phyloP scores from a whole-genome alignment of 805 yeast species.

The Metschnikowia santaceciliae region DNA sequence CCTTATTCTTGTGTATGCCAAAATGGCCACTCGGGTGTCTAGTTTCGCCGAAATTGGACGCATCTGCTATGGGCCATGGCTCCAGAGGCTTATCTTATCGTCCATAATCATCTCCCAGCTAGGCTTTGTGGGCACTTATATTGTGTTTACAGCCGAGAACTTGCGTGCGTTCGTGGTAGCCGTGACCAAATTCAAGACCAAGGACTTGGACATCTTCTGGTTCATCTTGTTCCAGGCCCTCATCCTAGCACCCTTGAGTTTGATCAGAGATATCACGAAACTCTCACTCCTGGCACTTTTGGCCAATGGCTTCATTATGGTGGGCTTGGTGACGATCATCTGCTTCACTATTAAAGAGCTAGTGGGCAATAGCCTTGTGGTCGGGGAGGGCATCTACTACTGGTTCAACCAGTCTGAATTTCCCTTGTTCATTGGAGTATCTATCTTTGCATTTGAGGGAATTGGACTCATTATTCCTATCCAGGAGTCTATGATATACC shows the following conservation, averaged over 20 bases:
- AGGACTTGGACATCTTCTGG: slow-evolving; percentile 35
- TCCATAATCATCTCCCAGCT: slow-evolving; percentile 70
- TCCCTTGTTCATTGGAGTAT: slow-evolving; percentile 76
- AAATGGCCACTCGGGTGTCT: slow-evolving; percentile 55
- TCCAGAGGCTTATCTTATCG: slow-evolving; percentile 58
- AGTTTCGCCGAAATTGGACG: slow-evolving; percentile 79
- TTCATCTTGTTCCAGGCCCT: slow-evolving; percentile 54
- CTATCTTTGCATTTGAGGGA: slow-evolving; percentile 86
- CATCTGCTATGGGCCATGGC: slow-evolving; percentile 58
- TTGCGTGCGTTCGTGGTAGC: slow-evolving; percentile 57
- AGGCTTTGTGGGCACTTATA: slow-evolving; percentile 79
- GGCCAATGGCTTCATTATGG: slow-evolving; percentile 66
- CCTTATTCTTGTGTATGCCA: slow-evolving; percentile 56
- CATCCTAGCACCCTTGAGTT: slow-evolving; percentile 62
- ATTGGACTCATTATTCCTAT: slow-evolving; percentile 79
- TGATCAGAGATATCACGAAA: slow-evolving; percentile 72
- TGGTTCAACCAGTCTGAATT: slow-evolving; percentile 55
- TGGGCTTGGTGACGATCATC: slow-evolving; percentile 62
- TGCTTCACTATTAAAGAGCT: slow-evolving; percentile 50
- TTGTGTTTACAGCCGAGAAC: slow-evolving; percentile 74
- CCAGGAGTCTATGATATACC: slow-evolving; percentile 75
- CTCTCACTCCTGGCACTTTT: slow-evolving; percentile 66
- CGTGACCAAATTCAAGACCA: slow-evolving; percentile 39
- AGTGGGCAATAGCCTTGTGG: slow-evolving; percentile 31
- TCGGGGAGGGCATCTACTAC: slow-evolving; percentile 47